phyloP scores from a whole-genome alignment of 2,329 filamentous ascomycete species.

The Neofusicoccum sp. region DNA sequence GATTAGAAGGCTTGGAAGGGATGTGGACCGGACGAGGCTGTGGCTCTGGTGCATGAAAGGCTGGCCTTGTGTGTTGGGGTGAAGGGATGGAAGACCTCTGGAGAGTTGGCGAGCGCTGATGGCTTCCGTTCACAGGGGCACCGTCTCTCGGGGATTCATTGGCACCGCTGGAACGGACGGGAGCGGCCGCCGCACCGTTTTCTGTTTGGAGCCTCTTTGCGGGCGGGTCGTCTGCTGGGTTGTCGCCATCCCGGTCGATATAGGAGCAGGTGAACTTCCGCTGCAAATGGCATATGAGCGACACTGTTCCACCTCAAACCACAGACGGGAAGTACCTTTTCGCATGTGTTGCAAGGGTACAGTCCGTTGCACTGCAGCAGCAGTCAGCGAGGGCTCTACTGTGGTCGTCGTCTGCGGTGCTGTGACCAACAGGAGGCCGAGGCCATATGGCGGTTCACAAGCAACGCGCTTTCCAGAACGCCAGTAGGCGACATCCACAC shows the following conservation, averaged over 20 bases:
- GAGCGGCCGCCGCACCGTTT: neutral
- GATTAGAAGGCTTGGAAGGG: neutral
- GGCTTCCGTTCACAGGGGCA: neutral
- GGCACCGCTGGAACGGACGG: neutral
- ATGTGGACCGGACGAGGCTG: neutral
- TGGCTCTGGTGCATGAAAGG: neutral
- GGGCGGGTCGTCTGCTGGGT: slow-evolving; percentile 39
- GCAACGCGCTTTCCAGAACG: neutral
- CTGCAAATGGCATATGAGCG: slow-evolving; percentile 22
- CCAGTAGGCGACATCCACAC: neutral
- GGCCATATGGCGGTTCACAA: neutral
- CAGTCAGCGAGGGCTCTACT: slow-evolving; percentile 2
- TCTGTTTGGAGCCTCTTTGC: slow-evolving; percentile 34
- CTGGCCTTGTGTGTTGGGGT: neutral
- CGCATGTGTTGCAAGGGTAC: slow-evolving; percentile 58
- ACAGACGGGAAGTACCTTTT: slow-evolving; percentile 47
- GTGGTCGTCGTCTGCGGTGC: neutral
- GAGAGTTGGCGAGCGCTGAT: neutral
- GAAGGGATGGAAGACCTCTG: neutral
- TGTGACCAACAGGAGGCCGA: neutral
- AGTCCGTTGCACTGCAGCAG: slow-evolving; percentile 56
- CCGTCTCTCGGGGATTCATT: neutral
- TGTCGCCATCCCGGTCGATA: slow-evolving; percentile 34
- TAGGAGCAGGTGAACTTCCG: slow-evolving; percentile 42
- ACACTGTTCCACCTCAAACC: neutral